Evolutionary conservation across 805 yeast genomes (phyloP).

Genomic region (Starmerella cellae): DNA sequence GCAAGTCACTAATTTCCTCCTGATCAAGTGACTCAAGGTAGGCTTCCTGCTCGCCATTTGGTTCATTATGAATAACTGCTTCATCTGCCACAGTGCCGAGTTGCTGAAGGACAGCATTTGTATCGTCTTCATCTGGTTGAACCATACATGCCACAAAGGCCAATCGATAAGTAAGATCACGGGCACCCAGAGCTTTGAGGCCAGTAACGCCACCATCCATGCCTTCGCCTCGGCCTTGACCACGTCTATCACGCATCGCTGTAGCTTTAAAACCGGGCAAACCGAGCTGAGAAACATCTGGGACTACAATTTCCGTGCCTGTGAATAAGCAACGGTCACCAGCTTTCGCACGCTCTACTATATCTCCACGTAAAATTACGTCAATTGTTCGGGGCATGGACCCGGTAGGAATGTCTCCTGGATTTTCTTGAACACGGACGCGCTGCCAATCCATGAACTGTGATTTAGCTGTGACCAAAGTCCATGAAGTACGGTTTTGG

Average conservation of each 20-base stretch:
- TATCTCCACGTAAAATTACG: conserved; percentile 81
- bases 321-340: conserved; percentile 92
- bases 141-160: conserved; percentile 91
- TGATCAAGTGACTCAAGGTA: conserved; percentile 66
- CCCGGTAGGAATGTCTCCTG: conserved; percentile 95
- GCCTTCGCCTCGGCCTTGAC: conserved; percentile 50
- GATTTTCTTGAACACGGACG: conserved; percentile 86
- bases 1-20: conserved; percentile 70
- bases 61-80: conserved; percentile 42
- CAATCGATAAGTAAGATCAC: conserved; percentile 82
- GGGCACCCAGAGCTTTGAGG: conserved; percentile 75
- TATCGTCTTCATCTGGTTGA: conserved; percentile 36
- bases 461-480: conserved; percentile 68
- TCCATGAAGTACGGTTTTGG: conserved; percentile 75
- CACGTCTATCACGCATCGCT: conserved; percentile 53
- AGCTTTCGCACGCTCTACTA: conserved; percentile 92
- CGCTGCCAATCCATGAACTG: conserved; percentile 94
- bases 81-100: conserved; percentile 25
- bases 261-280: conserved; percentile 89
- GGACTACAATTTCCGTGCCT: conserved; percentile 88
- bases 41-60: conserved; percentile 63
- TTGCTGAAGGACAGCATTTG: conserved; percentile 9
- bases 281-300: conserved; percentile 87
- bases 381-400: conserved; percentile 97
- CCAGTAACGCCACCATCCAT: conserved; percentile 80